Percentiles rank a stretch among this genome's conserved stretches.
These are phyloP conservation scores for Fusarium sp. DNA, from an alignment of 2,329 filamentous ascomycete species.

Conservation along the genomic window DNA sequence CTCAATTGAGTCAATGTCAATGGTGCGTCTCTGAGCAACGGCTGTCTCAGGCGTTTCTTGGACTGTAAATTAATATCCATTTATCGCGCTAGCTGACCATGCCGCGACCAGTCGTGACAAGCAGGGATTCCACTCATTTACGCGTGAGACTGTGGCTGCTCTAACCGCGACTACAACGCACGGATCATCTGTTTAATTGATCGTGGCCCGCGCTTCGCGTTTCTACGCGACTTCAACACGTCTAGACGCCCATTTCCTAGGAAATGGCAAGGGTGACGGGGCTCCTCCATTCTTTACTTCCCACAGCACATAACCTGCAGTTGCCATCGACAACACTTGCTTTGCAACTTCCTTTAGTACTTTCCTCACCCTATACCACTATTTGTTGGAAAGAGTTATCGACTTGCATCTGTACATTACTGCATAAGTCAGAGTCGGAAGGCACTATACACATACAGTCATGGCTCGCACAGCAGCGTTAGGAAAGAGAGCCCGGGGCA, in stretches of 20 bases:
- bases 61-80: conserved; percentile 24
- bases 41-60: not conserved
- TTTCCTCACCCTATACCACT: conserved; percentile 29
- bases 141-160: conserved; percentile 31
- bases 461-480: conserved; percentile 50
- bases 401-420: conserved; percentile 27
- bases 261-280: conserved; percentile 35
- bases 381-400: conserved; percentile 41
- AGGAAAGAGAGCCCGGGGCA: conserved; percentile 53
- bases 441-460: conserved; percentile 14
- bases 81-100: conserved; percentile 24
- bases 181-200: conserved; percentile 49
- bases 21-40: conserved; percentile 26
- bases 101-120: conserved; percentile 2
- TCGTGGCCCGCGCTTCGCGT: conserved; percentile 49
- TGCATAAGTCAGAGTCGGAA: conserved; percentile 29
- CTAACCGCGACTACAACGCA: conserved; percentile 37
- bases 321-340: conserved; percentile 24
- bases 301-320: conserved; percentile 39
- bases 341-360: conserved; percentile 33
- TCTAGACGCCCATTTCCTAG: conserved; percentile 30
- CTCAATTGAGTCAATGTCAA: conserved; percentile 25
- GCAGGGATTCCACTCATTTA: not conserved
- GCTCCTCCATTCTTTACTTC: conserved; percentile 36
- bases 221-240: conserved; percentile 49